A percentile compares a stretch with the other conserved stretches of the same genome.
Conservation (phyloP, 352 stramenopile species). For the Saprolegnia parasitica region DNA sequence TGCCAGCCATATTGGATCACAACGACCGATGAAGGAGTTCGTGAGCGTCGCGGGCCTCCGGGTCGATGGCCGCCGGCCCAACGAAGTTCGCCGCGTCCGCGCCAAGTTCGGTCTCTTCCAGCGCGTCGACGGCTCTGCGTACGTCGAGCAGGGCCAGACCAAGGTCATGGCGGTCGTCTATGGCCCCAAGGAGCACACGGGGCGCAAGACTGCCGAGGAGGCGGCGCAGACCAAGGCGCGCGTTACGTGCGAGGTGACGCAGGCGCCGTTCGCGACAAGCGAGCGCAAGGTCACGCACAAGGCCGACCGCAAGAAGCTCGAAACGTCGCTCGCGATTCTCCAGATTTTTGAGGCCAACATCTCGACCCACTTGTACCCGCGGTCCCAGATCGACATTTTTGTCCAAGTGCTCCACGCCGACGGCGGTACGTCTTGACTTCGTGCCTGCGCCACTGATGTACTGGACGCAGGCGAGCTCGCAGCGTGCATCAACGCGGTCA, state of each 20-base stretch:
- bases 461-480: constrained; percentile 46
- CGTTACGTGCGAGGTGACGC: constrained; percentile 83
- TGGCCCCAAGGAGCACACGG: constrained; percentile 69
- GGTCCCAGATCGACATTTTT: constrained; percentile 91
- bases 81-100: constrained; percentile 81
- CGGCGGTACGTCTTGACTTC: constrained; percentile 44
- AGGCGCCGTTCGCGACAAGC: constrained; percentile 82
- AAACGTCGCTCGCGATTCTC: constrained; percentile 85
- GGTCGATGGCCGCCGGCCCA: constrained; percentile 71
- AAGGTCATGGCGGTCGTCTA: constrained; percentile 87
- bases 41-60: constrained; percentile 80
- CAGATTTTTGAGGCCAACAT: constrained; percentile 90
- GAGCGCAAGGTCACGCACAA: constrained; percentile 72
- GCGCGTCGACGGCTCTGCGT: constrained; percentile 82
- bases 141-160: constrained; percentile 86
- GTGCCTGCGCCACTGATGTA: constrained; percentile 33
- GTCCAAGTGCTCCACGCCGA: constrained; percentile 89
- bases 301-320: constrained; percentile 80
- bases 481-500: constrained; percentile 87
- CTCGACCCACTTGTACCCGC: constrained; percentile 86
- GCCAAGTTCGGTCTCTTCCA: constrained; percentile 80
- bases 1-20: not conserved
- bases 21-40: constrained; percentile 48
- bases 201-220: constrained; percentile 36
- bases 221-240: constrained; percentile 57